These are phyloP conservation scores for Cucumis hystrix DNA, from an alignment of 306 rosid genomes.

Conservation along the genomic window DNA sequence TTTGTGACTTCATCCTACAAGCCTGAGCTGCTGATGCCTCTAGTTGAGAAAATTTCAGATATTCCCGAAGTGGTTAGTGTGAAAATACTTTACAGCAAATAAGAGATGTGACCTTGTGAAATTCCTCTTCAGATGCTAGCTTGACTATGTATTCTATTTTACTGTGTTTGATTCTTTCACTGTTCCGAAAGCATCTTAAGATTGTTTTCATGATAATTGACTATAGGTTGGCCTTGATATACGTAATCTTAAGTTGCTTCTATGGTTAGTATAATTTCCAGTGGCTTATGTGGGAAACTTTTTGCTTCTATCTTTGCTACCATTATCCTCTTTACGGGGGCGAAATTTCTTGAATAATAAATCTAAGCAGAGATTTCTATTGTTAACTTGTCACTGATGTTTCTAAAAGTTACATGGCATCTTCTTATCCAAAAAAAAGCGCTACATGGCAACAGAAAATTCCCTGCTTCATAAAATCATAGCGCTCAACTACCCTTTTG, in stretches of 20 bases:
- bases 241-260: not conserved
- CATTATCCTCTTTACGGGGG: not conserved
- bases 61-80: constrained; percentile 89
- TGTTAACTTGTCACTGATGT: not conserved
- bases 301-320: not conserved
- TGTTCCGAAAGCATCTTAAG: not conserved
- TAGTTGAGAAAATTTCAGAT: constrained; percentile 49
- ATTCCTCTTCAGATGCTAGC: not conserved
- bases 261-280: not conserved
- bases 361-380: not conserved
- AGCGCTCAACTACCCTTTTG: not conserved
- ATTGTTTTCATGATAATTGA: not conserved
- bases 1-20: constrained; percentile 84
- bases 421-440: too few species aligned
- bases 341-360: not conserved
- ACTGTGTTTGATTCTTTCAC: not conserved
- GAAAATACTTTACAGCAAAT: not conserved
- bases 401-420: not conserved
- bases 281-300: not conserved
- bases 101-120: not conserved
- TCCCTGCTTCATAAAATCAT: not conserved
- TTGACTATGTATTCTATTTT: not conserved
- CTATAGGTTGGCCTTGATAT: not conserved
- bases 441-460: not conserved
- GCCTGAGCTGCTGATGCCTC: constrained; percentile 59